These are phyloP conservation scores for Chlorella vulgaris DNA, from an alignment of 139 green algal species.

Conservation along the genomic window DNA sequence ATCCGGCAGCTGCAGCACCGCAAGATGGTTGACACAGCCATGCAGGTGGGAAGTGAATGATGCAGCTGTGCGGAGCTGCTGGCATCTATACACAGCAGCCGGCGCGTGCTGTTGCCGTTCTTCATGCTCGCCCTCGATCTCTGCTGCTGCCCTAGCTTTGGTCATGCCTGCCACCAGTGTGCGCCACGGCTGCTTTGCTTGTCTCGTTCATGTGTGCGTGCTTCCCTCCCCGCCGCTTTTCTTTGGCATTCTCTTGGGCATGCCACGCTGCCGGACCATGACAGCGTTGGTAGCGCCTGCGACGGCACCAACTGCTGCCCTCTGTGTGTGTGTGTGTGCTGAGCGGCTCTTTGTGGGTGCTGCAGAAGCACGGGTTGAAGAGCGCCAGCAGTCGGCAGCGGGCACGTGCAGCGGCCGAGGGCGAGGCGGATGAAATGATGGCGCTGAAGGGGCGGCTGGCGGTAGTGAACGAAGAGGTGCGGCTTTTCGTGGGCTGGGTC, in stretches of 20 bases:
- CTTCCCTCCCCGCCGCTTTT: no score
- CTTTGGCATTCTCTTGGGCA: no score
- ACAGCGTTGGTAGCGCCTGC: no score
- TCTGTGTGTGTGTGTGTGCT: no score
- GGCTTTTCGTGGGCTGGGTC: not conserved
- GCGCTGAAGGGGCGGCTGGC: constrained; percentile 47
- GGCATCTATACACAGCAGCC: no score
- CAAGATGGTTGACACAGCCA: constrained; percentile 66
- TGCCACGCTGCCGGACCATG: no score
- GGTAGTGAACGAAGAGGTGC: constrained; percentile 23
- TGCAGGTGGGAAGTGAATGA: constrained; percentile 57
- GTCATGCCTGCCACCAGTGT: not conserved
- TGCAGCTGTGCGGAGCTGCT: no score
- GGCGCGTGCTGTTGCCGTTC: not conserved
- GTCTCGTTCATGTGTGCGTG: no score
- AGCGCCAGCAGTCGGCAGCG: constrained; percentile 54
- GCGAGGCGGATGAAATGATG: constrained; percentile 78
- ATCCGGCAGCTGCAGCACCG: constrained; percentile 69
- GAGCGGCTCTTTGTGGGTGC: no score
- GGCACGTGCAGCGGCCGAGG: constrained; percentile 65
- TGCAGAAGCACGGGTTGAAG: constrained; percentile 84
- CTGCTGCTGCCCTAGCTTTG: not conserved
- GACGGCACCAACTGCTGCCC: no score
- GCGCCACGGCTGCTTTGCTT: no score
- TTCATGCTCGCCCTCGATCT: no score